phyloP scores from a whole-genome alignment of 1,284 basidiomycete species.

The Cryptococcus sp. region DNA sequence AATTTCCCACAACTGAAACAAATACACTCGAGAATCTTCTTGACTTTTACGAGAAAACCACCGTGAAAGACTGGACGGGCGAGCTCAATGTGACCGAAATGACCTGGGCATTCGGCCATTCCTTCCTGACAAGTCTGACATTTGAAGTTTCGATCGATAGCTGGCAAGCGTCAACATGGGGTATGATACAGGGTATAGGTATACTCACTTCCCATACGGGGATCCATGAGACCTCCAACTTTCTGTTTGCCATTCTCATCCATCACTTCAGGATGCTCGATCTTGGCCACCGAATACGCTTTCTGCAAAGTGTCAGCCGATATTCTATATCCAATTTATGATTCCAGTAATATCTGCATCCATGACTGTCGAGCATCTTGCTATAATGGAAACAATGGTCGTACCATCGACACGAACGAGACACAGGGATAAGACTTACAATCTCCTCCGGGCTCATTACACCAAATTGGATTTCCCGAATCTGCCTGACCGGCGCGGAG shows the following conservation, averaged over 20 bases:
- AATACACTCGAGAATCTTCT: slow-evolving; percentile 98
- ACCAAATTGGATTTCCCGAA: slow-evolving; percentile 98
- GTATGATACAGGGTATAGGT: slow-evolving; percentile 8
- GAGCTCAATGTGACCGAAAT: slow-evolving; percentile 98
- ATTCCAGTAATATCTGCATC: not conserved
- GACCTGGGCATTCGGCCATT: slow-evolving; percentile 96
- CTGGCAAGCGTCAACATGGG: slow-evolving; percentile 29
- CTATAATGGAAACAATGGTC: not conserved
- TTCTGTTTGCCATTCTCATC: slow-evolving; percentile 89
- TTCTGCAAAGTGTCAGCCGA: slow-evolving; percentile 57
- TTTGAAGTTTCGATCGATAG: slow-evolving; percentile 98
- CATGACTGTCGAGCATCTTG: not conserved
- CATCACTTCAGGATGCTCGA: slow-evolving; percentile 97
- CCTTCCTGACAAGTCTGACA: slow-evolving; percentile 99
- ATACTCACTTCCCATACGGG: slow-evolving; percentile 77
- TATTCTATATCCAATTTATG: not conserved
- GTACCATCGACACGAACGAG: no score
- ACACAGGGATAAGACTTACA: slow-evolving; percentile 55
- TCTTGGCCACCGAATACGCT: slow-evolving; percentile 96
- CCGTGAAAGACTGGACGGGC: slow-evolving; percentile 95
- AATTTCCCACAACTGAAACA: slow-evolving; percentile 98
- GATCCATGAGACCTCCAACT: slow-evolving; percentile 92
- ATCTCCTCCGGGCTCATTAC: slow-evolving; percentile 99
- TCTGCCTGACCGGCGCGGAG: slow-evolving; percentile 85
- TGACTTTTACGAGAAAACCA: slow-evolving; percentile 98